These are phyloP conservation scores for Cruciata laevipes DNA, from an alignment of 257 asterid genomes.

Conservation along the genomic window DNA sequence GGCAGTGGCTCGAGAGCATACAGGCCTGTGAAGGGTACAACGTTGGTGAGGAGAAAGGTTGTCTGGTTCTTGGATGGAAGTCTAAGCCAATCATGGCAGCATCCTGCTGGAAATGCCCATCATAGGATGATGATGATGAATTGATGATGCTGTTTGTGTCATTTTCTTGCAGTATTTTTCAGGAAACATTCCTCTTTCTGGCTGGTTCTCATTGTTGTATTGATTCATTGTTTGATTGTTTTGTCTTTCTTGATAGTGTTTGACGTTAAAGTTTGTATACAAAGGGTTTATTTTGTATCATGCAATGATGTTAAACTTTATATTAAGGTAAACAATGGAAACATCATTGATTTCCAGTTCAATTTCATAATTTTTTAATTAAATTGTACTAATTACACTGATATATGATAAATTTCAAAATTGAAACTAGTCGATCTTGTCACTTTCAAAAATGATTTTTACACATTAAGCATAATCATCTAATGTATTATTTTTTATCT, in stretches of 20 bases:
- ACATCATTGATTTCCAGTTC: too few relatives aligned
- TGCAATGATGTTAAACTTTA: too few relatives aligned
- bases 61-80: slow-evolving; percentile 70
- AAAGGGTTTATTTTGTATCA: background rate
- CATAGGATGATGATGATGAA: slow-evolving; percentile 3
- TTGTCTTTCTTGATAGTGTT: background rate
- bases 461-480: too few relatives aligned
- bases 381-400: too few relatives aligned
- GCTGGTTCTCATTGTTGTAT: background rate
- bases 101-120: slow-evolving; percentile 77
- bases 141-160: background rate
- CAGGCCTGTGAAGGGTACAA: slow-evolving; percentile 54
- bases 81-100: slow-evolving; percentile 74
- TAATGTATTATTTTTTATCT: too few relatives aligned
- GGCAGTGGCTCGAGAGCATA: slow-evolving; percentile 43
- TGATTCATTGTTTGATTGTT: background rate
- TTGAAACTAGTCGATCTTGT: too few relatives aligned
- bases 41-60: slow-evolving; percentile 63
- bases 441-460: too few relatives aligned
- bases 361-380: too few relatives aligned
- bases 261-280: background rate
- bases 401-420: too few relatives aligned
- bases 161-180: background rate
- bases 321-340: too few relatives aligned
- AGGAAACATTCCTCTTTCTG: background rate